Evolutionary conservation across 2,329 filamentous ascomycete genomes (phyloP).

Genomic region (Pseudovirgaria hyperparasitica): DNA sequence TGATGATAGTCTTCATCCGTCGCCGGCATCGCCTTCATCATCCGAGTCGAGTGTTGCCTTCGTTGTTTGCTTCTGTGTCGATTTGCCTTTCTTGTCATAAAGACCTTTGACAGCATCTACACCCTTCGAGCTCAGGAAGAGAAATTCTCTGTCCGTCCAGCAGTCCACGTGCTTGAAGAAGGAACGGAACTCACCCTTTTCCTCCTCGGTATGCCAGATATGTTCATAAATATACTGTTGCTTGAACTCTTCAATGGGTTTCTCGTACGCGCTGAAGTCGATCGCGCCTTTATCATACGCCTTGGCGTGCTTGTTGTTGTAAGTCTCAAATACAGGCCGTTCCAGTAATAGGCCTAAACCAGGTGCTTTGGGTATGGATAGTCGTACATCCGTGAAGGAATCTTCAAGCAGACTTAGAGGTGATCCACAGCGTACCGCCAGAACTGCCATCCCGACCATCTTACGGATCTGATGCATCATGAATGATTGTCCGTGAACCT

Average conservation of each 20-base stretch:
- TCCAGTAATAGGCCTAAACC: conserved; percentile 80
- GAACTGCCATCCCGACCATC: conserved; percentile 87
- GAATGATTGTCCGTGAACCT: conserved; percentile 95
- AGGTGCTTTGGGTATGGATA: conserved; percentile 89
- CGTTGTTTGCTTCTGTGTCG: too few relatives aligned
- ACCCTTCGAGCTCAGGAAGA: conserved; percentile 37
- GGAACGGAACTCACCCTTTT: conserved; percentile 59
- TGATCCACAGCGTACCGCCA: conserved; percentile 76
- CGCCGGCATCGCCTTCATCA: too few relatives aligned
- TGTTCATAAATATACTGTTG: conserved; percentile 81
- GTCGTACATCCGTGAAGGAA: conserved; percentile 57
- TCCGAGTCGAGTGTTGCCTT: too few relatives aligned
- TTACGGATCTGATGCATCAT: conserved; percentile 99
- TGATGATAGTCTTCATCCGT: too few relatives aligned
- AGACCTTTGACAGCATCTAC: conserved; percentile 31
- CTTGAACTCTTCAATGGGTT: conserved; percentile 79
- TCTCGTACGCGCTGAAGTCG: conserved; percentile 65
- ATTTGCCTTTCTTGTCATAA: too few relatives aligned
- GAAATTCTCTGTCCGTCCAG: conserved; percentile 35
- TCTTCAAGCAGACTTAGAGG: conserved; percentile 57
- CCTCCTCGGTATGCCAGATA: conserved; percentile 83
- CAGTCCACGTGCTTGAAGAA: conserved; percentile 40
- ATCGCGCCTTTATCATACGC: conserved; percentile 55
- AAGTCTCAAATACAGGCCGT: conserved; percentile 78
- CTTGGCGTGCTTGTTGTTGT: conserved; percentile 61